phyloP scores from a whole-genome alignment of 2,329 filamentous ascomycete species.

The Ophiostoma perfectum region DNA sequence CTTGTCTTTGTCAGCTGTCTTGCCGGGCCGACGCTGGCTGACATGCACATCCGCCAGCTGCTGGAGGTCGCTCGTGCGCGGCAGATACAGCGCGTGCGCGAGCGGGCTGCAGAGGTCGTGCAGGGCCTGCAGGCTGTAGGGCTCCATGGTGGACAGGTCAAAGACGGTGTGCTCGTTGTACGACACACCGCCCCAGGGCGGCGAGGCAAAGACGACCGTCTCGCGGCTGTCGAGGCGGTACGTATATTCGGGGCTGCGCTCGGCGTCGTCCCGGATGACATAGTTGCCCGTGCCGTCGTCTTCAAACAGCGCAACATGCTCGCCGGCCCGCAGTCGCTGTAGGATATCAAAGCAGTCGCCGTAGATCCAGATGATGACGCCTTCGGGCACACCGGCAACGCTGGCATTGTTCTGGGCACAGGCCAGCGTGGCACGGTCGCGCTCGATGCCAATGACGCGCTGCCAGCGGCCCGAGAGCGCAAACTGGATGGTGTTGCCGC shows the following conservation, averaged over 20 bases:
- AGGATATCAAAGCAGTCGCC: constrained; percentile 81
- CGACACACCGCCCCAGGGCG: constrained; percentile 55
- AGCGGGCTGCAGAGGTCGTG: constrained; percentile 56
- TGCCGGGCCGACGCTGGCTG: neutral
- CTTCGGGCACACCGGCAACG: constrained; percentile 71
- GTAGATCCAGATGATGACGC: constrained; percentile 72
- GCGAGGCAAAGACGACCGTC: constrained; percentile 52
- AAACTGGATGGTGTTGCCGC: constrained; percentile 94
- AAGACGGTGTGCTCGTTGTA: constrained; percentile 64
- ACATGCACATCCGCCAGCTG: constrained; percentile 59
- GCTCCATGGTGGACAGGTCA: constrained; percentile 78
- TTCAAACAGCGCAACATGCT: constrained; percentile 19
- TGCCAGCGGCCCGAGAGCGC: constrained; percentile 74
- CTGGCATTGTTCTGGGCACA: constrained; percentile 91
- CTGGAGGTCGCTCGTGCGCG: constrained; percentile 74
- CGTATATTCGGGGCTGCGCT: neutral
- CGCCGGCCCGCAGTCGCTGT: constrained; percentile 20
- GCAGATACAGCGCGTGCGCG: constrained; percentile 71
- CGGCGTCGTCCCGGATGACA: constrained; percentile 28
- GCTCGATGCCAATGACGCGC: constrained; percentile 83
- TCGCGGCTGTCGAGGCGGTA: constrained; percentile 39
- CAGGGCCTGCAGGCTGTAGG: constrained; percentile 66
- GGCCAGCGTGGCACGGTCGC: constrained; percentile 69
- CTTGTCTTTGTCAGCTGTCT: no score
- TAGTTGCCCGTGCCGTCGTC: constrained; percentile 28